These are phyloP conservation scores for Aegilops umbellulata DNA, from an alignment of 176 grass and related monocot species.

Conservation along the genomic window DNA sequence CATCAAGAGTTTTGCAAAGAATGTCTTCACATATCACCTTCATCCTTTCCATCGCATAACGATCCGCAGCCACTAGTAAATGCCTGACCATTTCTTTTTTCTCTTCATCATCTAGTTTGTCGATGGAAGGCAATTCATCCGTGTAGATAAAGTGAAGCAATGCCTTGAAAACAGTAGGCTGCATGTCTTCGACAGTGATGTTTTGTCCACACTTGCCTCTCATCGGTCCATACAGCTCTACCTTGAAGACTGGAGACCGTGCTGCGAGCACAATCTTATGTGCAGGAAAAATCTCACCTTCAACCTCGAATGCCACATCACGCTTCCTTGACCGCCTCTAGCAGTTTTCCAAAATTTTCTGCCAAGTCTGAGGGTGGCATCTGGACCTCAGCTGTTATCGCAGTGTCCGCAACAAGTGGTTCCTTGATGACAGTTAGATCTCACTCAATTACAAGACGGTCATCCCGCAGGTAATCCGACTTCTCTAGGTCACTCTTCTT, in stretches of 20 bases:
- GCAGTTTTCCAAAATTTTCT: background rate
- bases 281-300: background rate
- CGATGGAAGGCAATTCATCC: background rate
- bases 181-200: background rate
- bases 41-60: background rate
- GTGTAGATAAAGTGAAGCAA: slow-evolving; percentile 1
- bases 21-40: background rate
- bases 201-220: background rate
- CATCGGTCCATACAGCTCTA: background rate
- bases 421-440: background rate
- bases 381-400: background rate
- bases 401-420: background rate
- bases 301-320: background rate
- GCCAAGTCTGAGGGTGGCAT: background rate
- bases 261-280: background rate
- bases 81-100: background rate
- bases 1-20: background rate
- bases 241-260: background rate
- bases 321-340: background rate
- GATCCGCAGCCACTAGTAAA: background rate
- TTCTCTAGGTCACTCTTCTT: background rate
- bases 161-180: background rate
- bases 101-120: background rate
- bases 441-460: background rate
- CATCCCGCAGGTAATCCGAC: background rate